Evolutionary conservation across 2,329 filamentous ascomycete species (phyloP), one percentile per base, ranked within the genome.

Genomic region (Dactylonectria estremocensis): DNA sequence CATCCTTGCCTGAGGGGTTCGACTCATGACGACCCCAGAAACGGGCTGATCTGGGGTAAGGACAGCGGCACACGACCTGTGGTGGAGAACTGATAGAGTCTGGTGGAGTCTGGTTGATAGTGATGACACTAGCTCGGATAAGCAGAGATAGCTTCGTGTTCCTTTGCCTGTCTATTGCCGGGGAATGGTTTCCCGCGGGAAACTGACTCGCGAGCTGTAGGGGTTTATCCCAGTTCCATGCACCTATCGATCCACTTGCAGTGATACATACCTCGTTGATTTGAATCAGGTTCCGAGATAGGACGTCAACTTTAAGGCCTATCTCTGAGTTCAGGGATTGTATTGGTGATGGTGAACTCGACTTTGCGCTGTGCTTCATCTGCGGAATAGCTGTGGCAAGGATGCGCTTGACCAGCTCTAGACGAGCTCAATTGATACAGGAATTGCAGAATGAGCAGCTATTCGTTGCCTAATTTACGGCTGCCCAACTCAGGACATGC

Each of bases 61-160:
- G 31, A 68, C 14, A 28, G 50, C 20, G 14, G 48, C 24, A n/a
- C 24, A n/a, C 14, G 13, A 49, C 22, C 18, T 16, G 16, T 11
- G 49, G 69, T 69, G 72, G 72, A 72, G 73, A 66, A 59, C 61
- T 71, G 69, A 71, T 74, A 74, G 61, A 35, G 48, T 6, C 40
- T 50, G 50, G 43, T 59, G 37, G 53, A 24, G 28, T 48, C 31
- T n/a, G 49, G 16, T 18, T 48, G 55, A 46, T 33, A 46, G 10
- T 57, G 66, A 69, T 68, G 67, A 58, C 62, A 43, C 66, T 57
- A 59, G 64, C 45, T 56, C 37, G 28, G 45, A 46, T 18, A 67
- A 64, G 35, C 20, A 56, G 55, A 63, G 64, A 66, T 67, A 10
- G n/a, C 14, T 9, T 31, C 24, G 7, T 18, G 2, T n/a, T 8